These are phyloP conservation scores for Clarireedia hainanense DNA, from an alignment of 2,329 filamentous ascomycete genomes.

Conservation along the genomic window DNA sequence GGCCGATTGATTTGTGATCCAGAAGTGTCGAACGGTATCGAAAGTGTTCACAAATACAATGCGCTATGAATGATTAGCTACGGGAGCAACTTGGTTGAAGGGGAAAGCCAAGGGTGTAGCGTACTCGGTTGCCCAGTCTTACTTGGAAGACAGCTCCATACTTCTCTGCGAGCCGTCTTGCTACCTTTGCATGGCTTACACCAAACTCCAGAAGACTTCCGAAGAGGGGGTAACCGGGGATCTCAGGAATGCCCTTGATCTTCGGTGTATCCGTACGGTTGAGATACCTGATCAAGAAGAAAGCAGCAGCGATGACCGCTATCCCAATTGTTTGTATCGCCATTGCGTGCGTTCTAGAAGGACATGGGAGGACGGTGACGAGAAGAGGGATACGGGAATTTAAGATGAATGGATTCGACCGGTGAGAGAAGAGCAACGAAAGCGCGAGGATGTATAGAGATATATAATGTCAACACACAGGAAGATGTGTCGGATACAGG, in stretches of 20 bases:
- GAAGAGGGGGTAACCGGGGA: slow-evolving; percentile 13
- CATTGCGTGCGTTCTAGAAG: slow-evolving; percentile 2
- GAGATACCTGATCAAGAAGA: slow-evolving; percentile 5
- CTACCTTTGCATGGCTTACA: slow-evolving; percentile 10
- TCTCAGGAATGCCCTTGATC: slow-evolving; percentile 12
- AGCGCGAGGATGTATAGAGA: not conserved
- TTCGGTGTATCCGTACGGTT: slow-evolving; percentile 13
- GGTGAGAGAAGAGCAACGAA: not conserved
- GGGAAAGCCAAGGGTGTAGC: not conserved
- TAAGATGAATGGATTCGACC: not conserved
- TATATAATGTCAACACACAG: too few relatives aligned
- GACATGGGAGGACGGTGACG: too few relatives aligned
- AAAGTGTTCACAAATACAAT: slow-evolving; percentile 76
- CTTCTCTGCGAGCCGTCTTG: slow-evolving; percentile 9
- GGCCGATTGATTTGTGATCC: slow-evolving; percentile 72
- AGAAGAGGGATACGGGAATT: not conserved
- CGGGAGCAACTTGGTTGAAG: not conserved
- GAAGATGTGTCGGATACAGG: too few relatives aligned
- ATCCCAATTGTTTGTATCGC: slow-evolving; percentile 7
- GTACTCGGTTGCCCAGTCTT: slow-evolving; percentile 10
- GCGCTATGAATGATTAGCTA: slow-evolving; percentile 35
- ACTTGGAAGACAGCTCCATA: slow-evolving; percentile 15
- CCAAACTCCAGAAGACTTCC: slow-evolving; percentile 14
- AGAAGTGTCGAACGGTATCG: slow-evolving; percentile 63
- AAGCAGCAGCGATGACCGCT: slow-evolving; percentile 2